A percentile compares a stretch with the other conserved stretches of the same genome.
These are phyloP conservation scores for Lachancea mirantina DNA, from an alignment of 805 yeast species.

Conservation along the genomic window DNA sequence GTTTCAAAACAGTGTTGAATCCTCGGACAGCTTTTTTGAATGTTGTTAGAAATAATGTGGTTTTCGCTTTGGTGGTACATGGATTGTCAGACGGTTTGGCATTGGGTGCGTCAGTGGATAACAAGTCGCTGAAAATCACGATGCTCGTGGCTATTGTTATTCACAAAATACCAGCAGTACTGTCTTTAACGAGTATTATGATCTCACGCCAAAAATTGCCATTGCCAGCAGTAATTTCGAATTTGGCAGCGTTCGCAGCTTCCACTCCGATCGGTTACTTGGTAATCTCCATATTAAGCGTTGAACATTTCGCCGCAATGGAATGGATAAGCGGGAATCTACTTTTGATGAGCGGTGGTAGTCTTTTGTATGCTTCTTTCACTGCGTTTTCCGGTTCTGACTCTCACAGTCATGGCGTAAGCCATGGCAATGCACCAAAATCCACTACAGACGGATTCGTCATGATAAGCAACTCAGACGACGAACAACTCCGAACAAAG, in stretches of 20 bases:
- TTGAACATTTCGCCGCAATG: slow-evolving; percentile 23
- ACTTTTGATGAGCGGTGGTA: slow-evolving; percentile 31
- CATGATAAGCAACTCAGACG: neutral
- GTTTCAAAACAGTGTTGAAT: slow-evolving; percentile 18
- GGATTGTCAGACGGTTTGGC: slow-evolving; percentile 60
- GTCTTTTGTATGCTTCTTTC: slow-evolving; percentile 30
- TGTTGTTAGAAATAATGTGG: slow-evolving; percentile 40
- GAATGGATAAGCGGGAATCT: slow-evolving; percentile 28
- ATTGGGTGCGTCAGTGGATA: slow-evolving; percentile 45
- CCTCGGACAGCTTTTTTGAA: slow-evolving; percentile 22
- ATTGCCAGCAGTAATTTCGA: slow-evolving; percentile 35
- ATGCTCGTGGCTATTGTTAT: slow-evolving; percentile 51
- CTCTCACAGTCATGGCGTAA: slow-evolving; percentile 9
- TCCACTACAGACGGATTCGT: neutral
- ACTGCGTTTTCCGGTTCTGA: slow-evolving; percentile 26
- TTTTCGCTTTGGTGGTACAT: slow-evolving; percentile 53
- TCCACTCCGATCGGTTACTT: slow-evolving; percentile 32
- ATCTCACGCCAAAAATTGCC: slow-evolving; percentile 35
- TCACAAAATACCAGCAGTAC: slow-evolving; percentile 60
- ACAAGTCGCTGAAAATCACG: slow-evolving; percentile 33
- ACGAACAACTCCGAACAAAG: slow-evolving; percentile 1
- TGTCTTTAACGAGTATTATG: slow-evolving; percentile 50
- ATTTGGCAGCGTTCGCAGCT: slow-evolving; percentile 35
- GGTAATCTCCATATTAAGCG: slow-evolving; percentile 20
- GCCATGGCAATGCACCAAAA: neutral